Evolutionary conservation across 306 rosid species (phyloP).

Genomic region (Sophora flavescens): DNA sequence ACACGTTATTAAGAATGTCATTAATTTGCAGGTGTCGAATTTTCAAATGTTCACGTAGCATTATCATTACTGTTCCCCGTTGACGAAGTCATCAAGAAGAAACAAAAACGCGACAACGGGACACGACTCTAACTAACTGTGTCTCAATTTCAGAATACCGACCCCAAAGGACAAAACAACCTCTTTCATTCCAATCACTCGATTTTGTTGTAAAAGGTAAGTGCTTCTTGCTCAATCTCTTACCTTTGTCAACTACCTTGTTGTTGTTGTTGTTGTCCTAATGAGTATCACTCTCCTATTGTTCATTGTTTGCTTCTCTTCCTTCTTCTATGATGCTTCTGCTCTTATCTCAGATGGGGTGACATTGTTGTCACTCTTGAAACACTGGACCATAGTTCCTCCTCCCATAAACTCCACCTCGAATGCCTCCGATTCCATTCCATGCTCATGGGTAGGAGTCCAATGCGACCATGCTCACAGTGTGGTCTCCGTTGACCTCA

Average conservation of each 20-base stretch:
- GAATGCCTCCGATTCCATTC: conserved; percentile 68
- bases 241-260: neutral
- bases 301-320: conserved; percentile 44
- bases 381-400: conserved; percentile 56
- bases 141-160: no score
- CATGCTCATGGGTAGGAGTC: conserved; percentile 77
- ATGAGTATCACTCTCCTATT: conserved; percentile 31
- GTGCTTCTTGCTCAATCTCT: neutral
- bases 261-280: neutral
- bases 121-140: no score
- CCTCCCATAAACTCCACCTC: conserved; percentile 55
- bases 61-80: no score
- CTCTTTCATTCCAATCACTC: neutral
- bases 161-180: neutral
- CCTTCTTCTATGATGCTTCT: conserved; percentile 21
- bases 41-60: no score
- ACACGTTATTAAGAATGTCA: no score
- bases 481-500: conserved; percentile 58
- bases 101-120: no score
- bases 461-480: conserved; percentile 50
- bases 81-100: no score
- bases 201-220: neutral
- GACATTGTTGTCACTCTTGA: conserved; percentile 56
- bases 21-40: no score
- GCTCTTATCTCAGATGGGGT: conserved; percentile 65